A percentile compares a stretch with the other conserved stretches of the same genome.
phyloP scores from a whole-genome alignment of 768 basidiomycete genomes.

The Lactarius hatsudake region DNA sequence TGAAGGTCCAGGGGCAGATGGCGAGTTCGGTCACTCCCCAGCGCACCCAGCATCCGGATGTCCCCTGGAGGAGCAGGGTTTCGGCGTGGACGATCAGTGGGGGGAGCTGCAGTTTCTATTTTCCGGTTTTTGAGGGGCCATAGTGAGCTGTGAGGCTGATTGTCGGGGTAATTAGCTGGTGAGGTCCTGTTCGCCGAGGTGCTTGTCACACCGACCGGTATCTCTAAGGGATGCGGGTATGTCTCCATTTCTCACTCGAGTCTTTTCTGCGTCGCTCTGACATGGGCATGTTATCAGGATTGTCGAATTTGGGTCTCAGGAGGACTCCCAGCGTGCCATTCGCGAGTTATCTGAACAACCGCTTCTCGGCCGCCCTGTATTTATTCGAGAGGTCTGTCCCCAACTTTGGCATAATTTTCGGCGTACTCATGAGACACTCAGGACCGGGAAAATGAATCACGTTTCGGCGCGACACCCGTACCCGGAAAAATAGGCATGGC shows the following conservation, averaged over 20 bases:
- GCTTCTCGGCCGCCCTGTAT: constrained; percentile 91
- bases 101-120: constrained; percentile 30
- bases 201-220: constrained; percentile 90
- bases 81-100: constrained; percentile 12
- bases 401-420: constrained; percentile 7
- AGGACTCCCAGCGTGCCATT: constrained; percentile 87
- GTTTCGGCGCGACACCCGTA: constrained; percentile 93
- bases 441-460: constrained; percentile 96
- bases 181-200: constrained; percentile 99
- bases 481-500: constrained; percentile 96
- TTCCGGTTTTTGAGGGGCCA: constrained; percentile 43
- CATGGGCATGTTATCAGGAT: constrained; percentile 53
- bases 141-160: constrained; percentile 76
- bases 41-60: not conserved
- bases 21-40: constrained; percentile 14
- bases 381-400: constrained; percentile 84
- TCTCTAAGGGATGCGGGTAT: constrained; percentile 99
- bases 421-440: constrained; percentile 35
- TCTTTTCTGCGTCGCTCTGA: constrained; percentile 25
- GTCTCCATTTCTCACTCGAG: constrained; percentile 35
- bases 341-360: constrained; percentile 86
- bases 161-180: constrained; percentile 92
- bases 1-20: constrained; percentile 3
- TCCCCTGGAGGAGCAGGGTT: constrained; percentile 2
- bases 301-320: constrained; percentile 88